A percentile compares a stretch with the other conserved stretches of the same genome.
These are phyloP conservation scores for Leccinellum albellum DNA, from an alignment of 768 basidiomycete species.

Conservation along the genomic window DNA sequence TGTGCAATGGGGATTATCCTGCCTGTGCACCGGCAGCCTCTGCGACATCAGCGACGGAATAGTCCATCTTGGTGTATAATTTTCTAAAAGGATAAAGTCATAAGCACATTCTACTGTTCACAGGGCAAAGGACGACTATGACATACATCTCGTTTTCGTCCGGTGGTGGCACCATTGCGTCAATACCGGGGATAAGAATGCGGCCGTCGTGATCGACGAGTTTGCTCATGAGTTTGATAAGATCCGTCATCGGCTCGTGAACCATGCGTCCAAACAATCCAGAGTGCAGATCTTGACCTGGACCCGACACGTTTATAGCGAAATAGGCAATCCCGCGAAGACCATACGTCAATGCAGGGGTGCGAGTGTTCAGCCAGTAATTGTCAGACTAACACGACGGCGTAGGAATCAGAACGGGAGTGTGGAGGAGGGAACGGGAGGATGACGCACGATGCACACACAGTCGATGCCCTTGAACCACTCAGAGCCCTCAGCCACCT, in stretches of 20 bases:
- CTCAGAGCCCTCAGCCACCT: constrained; percentile 57
- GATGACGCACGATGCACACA: constrained; percentile 77
- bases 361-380: constrained; percentile 87
- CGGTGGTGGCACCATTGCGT: constrained; percentile 75
- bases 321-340: constrained; percentile 87
- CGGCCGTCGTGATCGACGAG: constrained; percentile 77
- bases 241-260: constrained; percentile 93
- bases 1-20: not conserved
- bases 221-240: constrained; percentile 77
- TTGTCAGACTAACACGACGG: constrained; percentile 68
- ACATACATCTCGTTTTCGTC: constrained; percentile 67
- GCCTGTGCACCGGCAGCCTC: constrained; percentile 63
- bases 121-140: not conserved
- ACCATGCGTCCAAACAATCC: constrained; percentile 81
- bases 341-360: constrained; percentile 81
- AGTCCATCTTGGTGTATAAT: constrained; percentile 74
- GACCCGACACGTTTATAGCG: constrained; percentile 77
- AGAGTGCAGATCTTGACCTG: constrained; percentile 85
- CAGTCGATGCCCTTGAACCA: constrained; percentile 90
- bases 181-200: constrained; percentile 86
- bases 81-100: constrained; percentile 35
- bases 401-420: not conserved
- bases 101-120: not conserved
- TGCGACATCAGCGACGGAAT: constrained; percentile 68
- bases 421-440: not conserved